Base-by-base conservation (phyloP, 2,329 filamentous ascomycete genomes). In the Rhexocercosporidium sp. region DNA sequence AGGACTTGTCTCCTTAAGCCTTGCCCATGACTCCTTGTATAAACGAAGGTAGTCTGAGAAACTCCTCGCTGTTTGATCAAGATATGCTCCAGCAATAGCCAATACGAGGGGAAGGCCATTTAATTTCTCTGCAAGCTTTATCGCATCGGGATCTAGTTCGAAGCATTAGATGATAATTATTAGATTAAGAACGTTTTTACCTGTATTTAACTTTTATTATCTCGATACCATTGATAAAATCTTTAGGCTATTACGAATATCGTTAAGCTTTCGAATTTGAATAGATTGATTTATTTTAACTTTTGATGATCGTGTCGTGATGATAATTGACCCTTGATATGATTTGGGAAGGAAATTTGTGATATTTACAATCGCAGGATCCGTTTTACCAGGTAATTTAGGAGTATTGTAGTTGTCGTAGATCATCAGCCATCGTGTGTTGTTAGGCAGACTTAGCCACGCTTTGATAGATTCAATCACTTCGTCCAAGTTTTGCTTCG, bases 341-440 rank as follows among this genome's bases (percentile, higher is more conserved):
- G 46, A 57, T 41, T 59, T 25, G 18, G 61, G 61, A 22, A 67
- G 31, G 49, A 60, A 67, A 39, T 61, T 27, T n/a, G 12, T 31
- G 49, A 67, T 67, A 61, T 67, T 47, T 6, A 63, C 44, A 31
- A 53, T 44, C 12, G 46, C 18, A 18, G 37, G 47, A 61, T 63
- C 51, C 18, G 25, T 25, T 3, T 54, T 46, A 22, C 34, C 25
- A 56, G 46, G 18, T 59, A 46, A 14, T 39, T 56, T 64, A 39
- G 56, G 56, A 11, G 53, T 67, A 14, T 67, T 44, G 22, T 63
- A 63, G 12, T 66, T 66, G 44, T 66, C 60, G 25, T 53, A 66
- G 9, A 66, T 64, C 47, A 67, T 64, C 20, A 67, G 56, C 61
- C 65, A 67, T n/a, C 37, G 53, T 20, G 61, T 61, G 46, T 67